These are phyloP conservation scores for Alloteropsis semialata DNA, from an alignment of 176 grass and related monocot species.

Conservation along the genomic window DNA sequence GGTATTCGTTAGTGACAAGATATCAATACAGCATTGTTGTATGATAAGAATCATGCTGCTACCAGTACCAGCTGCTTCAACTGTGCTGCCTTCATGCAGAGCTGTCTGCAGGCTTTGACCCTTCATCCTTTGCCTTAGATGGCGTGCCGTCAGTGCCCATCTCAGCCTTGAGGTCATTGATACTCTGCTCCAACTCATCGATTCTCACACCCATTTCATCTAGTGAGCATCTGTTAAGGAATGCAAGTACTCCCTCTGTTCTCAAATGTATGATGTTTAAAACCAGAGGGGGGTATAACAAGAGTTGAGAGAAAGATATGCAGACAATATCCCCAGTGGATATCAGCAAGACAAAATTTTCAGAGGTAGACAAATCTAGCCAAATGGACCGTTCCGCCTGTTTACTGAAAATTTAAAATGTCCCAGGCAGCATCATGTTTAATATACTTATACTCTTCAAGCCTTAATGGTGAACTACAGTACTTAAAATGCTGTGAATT, in stretches of 20 bases:
- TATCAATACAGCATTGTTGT: background rate
- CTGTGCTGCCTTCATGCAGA: conserved; percentile 32
- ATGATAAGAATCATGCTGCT: background rate
- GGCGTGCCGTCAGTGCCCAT: conserved; percentile 45
- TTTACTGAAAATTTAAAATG: background rate
- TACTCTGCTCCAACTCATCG: conserved; percentile 72
- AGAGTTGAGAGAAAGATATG: background rate
- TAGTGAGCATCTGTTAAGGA: conserved; percentile 67
- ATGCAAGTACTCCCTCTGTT: background rate
- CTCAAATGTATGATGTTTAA: background rate
- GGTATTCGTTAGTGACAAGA: background rate
- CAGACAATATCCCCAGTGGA: background rate
- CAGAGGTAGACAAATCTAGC: background rate
- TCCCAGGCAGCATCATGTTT: background rate
- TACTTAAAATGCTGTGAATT: background rate
- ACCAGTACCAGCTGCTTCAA: background rate
- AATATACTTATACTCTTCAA: background rate
- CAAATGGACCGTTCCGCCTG: background rate
- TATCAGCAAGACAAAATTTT: background rate
- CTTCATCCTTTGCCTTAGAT: conserved; percentile 41
- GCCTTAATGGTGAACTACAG: background rate
- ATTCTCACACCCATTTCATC: conserved; percentile 81
- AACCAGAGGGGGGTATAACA: background rate
- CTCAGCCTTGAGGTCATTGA: conserved; percentile 73
- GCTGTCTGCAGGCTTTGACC: conserved; percentile 43